Conservation (phyloP, 257 asterid species). For the Voacanga thouarsii region DNA sequence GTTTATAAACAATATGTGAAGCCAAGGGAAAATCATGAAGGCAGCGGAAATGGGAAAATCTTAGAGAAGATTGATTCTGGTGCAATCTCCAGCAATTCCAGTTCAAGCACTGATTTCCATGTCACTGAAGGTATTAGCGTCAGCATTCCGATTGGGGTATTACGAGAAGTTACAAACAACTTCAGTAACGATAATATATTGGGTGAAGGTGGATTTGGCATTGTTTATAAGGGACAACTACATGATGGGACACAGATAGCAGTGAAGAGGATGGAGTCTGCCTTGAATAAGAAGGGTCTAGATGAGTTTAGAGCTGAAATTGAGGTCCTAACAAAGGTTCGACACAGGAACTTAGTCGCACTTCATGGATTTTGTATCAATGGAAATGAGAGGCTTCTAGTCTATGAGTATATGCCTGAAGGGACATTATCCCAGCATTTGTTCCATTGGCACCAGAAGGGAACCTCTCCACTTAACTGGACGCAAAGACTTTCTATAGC, state of each 20-base stretch:
- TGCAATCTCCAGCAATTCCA: constrained; percentile 8
- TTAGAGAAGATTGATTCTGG: constrained; percentile 16
- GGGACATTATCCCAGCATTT: constrained; percentile 72
- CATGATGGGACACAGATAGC: constrained; percentile 68
- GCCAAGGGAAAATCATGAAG: constrained; percentile 8
- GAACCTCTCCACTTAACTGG: constrained; percentile 54
- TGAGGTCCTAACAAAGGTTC: constrained; percentile 73
- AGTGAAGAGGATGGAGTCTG: constrained; percentile 80
- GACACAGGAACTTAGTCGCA: constrained; percentile 71
- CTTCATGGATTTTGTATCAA: constrained; percentile 77
- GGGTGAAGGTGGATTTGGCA: constrained; percentile 86
- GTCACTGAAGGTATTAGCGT: constrained; percentile 43
- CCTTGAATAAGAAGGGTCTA: constrained; percentile 45
- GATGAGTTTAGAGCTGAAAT: constrained; percentile 81
- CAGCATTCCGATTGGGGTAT: constrained; percentile 54
- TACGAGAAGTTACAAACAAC: constrained; percentile 59
- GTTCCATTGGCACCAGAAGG: constrained; percentile 35
- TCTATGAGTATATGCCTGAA: constrained; percentile 86
- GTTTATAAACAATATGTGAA: constrained; percentile 28
- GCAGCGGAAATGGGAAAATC: constrained; percentile 7
- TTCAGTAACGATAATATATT: constrained; percentile 53
- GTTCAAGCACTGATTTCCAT: constrained; percentile 31
- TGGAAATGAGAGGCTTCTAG: constrained; percentile 69
- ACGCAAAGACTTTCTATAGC: constrained; percentile 70
- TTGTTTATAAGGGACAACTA: constrained; percentile 69